Base-by-base conservation (phyloP, 768 basidiomycete genomes). In the Lentinula raphanica region DNA sequence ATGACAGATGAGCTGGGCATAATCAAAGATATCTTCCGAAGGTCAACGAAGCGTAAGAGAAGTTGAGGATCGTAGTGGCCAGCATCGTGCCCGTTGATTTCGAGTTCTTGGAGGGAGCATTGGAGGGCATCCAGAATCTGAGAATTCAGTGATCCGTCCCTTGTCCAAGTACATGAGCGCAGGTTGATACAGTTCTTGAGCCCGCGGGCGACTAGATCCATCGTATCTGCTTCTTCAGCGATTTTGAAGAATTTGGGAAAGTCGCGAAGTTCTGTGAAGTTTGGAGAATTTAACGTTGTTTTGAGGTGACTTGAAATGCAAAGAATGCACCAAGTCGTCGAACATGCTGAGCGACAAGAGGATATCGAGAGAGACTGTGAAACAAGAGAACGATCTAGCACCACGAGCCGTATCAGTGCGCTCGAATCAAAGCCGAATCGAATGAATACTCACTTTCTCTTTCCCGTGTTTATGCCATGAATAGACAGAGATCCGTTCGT, bases 401-500 rank as follows among this genome's bases (percentile, higher is more conserved):
- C 17, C 19, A 23, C 4, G 39, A 39, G 19, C 17, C 11, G 9
- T 5, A 45, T 21, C n/a, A 23, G 57, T 15, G 36, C 54, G 55
- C 3, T 39, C n/a, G 31, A 13, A 40, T 31, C 29, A 44, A n/a
- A 45, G 3, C 45, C n/a, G 39, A 29, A n/a, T 58, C 4, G 54
- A 29, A 11, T 21, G n/a, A 32, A 12, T 35, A 38, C 27, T 25
- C 62, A 85, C 88, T 76, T 79, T 87, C 8, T 63, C 65, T 65
- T 88, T 92, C 13, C 77, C 79, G 31, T 84, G 78, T 62, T 74
- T 85, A 57, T 90, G 82, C 90, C 88, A 90, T 15, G 88, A 78
- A 68, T 84, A 86, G 45, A 92, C 83, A 44, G 73, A 78, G 17
- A 85, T 75, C 12, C 76, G 73, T 25, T 78, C 72, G 63, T 92